Evolutionary conservation across 2,329 filamentous ascomycete species (phyloP), one percentile per base, ranked within the genome.

Genomic region (Hypoxylon sp.): DNA sequence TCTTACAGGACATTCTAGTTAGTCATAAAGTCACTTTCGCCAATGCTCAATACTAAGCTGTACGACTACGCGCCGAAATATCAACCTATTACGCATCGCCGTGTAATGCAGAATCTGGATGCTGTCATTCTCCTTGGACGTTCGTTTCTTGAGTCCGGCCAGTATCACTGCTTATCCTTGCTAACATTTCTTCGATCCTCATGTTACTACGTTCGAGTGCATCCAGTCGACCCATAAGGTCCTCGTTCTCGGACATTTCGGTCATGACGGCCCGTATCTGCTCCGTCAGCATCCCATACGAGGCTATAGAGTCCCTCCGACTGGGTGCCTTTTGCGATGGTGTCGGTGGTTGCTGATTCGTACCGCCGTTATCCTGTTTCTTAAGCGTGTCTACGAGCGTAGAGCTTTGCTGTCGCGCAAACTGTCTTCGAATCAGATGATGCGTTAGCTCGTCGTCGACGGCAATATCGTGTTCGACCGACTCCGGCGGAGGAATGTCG

Each of bases 401-500:
- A n/a, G 75, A 75, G 15, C 80, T 79, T 34, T 79, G 76, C 37
- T 79, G 79, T 46, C 82, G 78, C 28, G 80, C 79, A 62, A 86
- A 88, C 72, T 88, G 85, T 26, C 84, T 79, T 8, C 85, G 80
- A 64, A 88, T 87, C 66, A 87, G 78, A 67, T 87, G 84, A 32
- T 81, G 82, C 6, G 84, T 86, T 65, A 88, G 74, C 56, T 87
- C 82, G 67, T 89, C 87, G 66, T 88, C 86, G 4, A 84, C 84
- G 0, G 84, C 79, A 43, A 88, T 87, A 47, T 87, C 85, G 13
- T 84, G 78, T 50, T 84, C 79, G 4, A 87, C 81, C 28, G 80
- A 81, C 50, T 89, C 85, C 1, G 91, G 90, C 4, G 89, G 89
- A 41, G 90, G 84, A 24, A 89, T 82, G 53, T 92, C 88, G 65